Base-by-base conservation (phyloP, 2,329 filamentous ascomycete genomes). In the Calonectria montana region DNA sequence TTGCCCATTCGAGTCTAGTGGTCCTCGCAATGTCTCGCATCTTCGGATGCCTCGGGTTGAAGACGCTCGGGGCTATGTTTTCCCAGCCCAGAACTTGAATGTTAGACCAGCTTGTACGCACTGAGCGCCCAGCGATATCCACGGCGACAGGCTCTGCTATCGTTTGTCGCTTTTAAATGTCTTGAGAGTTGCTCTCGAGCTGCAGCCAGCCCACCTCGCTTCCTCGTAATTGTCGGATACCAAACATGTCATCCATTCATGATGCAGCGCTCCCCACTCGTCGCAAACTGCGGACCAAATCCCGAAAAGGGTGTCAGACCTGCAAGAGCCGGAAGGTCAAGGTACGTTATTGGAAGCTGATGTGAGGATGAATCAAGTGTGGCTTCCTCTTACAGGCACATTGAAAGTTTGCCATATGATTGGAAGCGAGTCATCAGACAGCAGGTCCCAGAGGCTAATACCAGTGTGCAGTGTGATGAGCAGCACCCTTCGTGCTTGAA, bases 301-400 rank as follows among this genome's bases (percentile, higher is more conserved):
- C 67, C 18, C 61, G 67, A 15, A 70, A 65, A 27, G 67, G 67
- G 6, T 70, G 67, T 37, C 67, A 70, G 41, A 31, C 50, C 15
- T 70, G 67, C 50, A 70, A 70, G 67, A 39, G 61, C 21, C 57
- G 67, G 25, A 70, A 70, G 31, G 61, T 70, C 41, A 70, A 70
- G 67, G 67, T 70, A 65, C 53, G 67, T 41, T 35, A 57, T 39
- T 39, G 53, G 29, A 39, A 59, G 21, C 35, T 16, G 53, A 13
- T 37, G 53, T n/a, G 13, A 59, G 15, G 53, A 39, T 39, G 31
- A 2, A 39, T 18, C 29, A 1, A 39, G 35, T 25, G 29, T 10
- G n/a, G 25, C 10, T 5, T 59, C 23, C n/a, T 21, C 43, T 29
- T 4, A 25, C 4, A 7, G 18, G 15, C 23, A 21, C 4, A 18